These are phyloP conservation scores for Kokia cookei DNA, from an alignment of 441 rosid genomes.

Conservation along the genomic window DNA sequence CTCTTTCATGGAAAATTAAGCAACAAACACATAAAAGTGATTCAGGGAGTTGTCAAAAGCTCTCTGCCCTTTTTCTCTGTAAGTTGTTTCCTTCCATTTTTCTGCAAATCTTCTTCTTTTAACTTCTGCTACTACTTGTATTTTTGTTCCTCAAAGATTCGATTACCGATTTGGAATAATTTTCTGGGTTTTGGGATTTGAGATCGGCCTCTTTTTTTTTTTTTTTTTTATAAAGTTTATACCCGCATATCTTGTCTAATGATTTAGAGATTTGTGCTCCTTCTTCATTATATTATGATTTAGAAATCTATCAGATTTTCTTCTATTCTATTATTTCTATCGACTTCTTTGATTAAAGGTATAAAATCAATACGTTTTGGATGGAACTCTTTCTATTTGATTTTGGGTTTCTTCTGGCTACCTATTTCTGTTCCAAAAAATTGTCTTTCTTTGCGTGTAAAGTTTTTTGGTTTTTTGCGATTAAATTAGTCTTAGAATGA, in stretches of 20 bases:
- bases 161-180: not conserved
- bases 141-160: not conserved
- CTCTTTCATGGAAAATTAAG: not conserved
- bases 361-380: not conserved
- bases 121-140: not conserved
- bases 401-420: not conserved
- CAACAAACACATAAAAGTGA: not conserved
- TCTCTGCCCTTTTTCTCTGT: not conserved
- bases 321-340: not conserved
- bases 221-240: not conserved
- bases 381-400: not conserved
- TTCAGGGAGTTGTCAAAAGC: not conserved
- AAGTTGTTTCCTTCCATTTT: constrained; percentile 1
- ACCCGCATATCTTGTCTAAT: not conserved
- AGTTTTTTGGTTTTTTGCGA: not conserved
- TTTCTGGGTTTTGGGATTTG: not conserved
- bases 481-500: not conserved
- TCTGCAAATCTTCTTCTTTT: not conserved
- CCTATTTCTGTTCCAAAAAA: not conserved
- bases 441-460: not conserved
- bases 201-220: not conserved
- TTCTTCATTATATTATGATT: not conserved
- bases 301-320: not conserved
- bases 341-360: not conserved
- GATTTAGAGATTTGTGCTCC: not conserved